Evolutionary conservation across 2,329 filamentous ascomycete species (phyloP).

Genomic region (Phaeoacremonium minimum): DNA sequence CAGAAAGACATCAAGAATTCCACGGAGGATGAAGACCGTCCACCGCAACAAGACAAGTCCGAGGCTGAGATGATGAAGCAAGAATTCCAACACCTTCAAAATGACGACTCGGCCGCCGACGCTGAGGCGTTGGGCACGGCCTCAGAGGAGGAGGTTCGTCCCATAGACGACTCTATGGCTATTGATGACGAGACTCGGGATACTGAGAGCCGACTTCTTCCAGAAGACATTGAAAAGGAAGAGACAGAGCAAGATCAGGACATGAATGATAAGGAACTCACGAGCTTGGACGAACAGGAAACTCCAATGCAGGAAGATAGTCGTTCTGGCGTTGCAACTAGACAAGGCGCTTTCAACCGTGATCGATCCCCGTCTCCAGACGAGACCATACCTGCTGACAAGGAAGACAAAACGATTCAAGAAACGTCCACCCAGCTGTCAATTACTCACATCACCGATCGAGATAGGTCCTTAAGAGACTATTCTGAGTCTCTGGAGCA

Average conservation of each 20-base stretch:
- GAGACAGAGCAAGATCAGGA: slow-evolving; percentile 31
- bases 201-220: slow-evolving; percentile 39
- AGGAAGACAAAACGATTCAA: slow-evolving; percentile 42
- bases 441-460: slow-evolving; percentile 63
- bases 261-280: slow-evolving; percentile 32
- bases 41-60: slow-evolving; percentile 43
- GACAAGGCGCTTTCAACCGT: slow-evolving; percentile 53
- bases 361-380: slow-evolving; percentile 32
- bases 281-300: slow-evolving; percentile 31
- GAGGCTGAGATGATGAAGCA: slow-evolving; percentile 70
- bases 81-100: slow-evolving; percentile 91
- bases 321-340: slow-evolving; percentile 56
- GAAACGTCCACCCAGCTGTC: slow-evolving; percentile 61
- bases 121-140: slow-evolving; percentile 88
- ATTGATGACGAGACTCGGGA: slow-evolving; percentile 67
- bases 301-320: slow-evolving; percentile 48
- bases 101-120: slow-evolving; percentile 78
- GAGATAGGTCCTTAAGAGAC: slow-evolving; percentile 37
- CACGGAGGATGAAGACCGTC: slow-evolving; percentile 49
- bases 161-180: slow-evolving; percentile 84
- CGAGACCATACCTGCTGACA: slow-evolving; percentile 20
- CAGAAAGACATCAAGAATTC: slow-evolving; percentile 74
- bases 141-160: slow-evolving; percentile 78
- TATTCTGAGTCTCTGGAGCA: slow-evolving; percentile 61
- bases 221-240: slow-evolving; percentile 40